Base-by-base conservation (phyloP, 2,329 filamentous ascomycete genomes). In the Aspergillus amoenus region DNA sequence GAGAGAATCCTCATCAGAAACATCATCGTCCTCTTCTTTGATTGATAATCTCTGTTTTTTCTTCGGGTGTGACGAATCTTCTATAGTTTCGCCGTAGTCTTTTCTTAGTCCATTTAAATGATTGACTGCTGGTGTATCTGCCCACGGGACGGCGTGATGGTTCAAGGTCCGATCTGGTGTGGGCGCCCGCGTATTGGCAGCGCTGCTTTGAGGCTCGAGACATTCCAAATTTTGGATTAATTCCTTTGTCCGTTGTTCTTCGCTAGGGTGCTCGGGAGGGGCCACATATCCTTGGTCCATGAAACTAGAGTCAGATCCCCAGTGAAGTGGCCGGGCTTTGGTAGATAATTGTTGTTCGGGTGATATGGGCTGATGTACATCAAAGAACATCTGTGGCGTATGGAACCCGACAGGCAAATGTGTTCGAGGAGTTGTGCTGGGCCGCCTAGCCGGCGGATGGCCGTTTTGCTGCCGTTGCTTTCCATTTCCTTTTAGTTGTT, bases 251-350 rank as follows among this genome's bases (percentile, higher is more conserved):
- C 86, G 72, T 12, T 81, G 79, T 57, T 87, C 84, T 32, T 79
- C 78, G 3, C 84, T 84, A 39, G 87, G 85, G 63, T 83, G 81
- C 57, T 80, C 75, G 6, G 81, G 78, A 9, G 78, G 77, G 1
- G 86, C 82, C 6, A 83, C 75, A 64, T 87, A 91, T n/a, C 79
- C 81, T 64, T 84, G 82, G 5, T 79, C 70, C 59, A 76, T 80
- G 68, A 91, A 91, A 56, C 78, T 84, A n/a, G 80, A 70, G 70
- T 91, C 88, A 1, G 88, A 88, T 9, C 88, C 88, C 83, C 85
- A 90, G 60, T 84, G 82, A 44, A 88, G 78, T 52, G 71, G 67
- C 11, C 70, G 68, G 18, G 65, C 66, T 79, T 66, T 78, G 56
- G 72, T 69, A 52, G 68, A 73, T 37, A 72, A 73, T 66, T 72